Base-by-base conservation (phyloP, 2,329 filamentous ascomycete species). In the Dothiorella sarmentorum region DNA sequence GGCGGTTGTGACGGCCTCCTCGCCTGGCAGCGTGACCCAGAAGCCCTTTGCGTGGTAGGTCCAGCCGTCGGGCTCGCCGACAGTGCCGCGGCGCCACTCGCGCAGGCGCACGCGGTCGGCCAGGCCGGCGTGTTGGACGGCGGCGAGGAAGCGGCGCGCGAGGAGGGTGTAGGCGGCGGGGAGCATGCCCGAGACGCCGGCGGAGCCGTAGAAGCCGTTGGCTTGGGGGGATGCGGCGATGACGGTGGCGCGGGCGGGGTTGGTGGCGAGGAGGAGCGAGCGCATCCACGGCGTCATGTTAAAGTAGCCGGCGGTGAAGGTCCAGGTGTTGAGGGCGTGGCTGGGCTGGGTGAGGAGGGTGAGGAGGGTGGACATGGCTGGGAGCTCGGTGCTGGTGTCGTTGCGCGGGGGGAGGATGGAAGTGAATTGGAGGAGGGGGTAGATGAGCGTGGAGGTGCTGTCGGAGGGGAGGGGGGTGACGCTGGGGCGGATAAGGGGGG, bases 41-140 rank as follows among this genome's bases (percentile, higher is more conserved):
- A 97, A 79, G 0, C 94, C 94, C 74, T 99, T 99, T 47, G 94
- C 94, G 68, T 99, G 94, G 73, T 99, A 99, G 0, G 93, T 97
- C 94, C 95, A 99, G 0, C 91, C 93, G 1, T 80, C 90, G 0
- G 89, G 85, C 66, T 91, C 82, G 17, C 89, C 89, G 2, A 96
- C 89, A 0, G 85, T 89, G 7, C 94, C 94, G 44, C 82, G 81
- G 6, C 87, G 84, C 94, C 94, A 99, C 75, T 99, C 94, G 62
- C 90, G 89, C 3, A 99, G 78, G 3, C 83, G 75, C 26, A 97
- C 88, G 9, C 81, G 80, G 1, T 80, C 76, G 10, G 78, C 79
- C 4, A 82, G 74, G 1, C 81, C 79, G 7, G 78, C 77, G n/a
- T 72, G 72, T 0, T 76, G 71, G 1, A 87, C 84, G 6, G 80